A percentile compares a stretch with the other conserved stretches of the same genome.
These are phyloP conservation scores for Suillus decipiens DNA, from an alignment of 768 basidiomycete species.

Conservation along the genomic window DNA sequence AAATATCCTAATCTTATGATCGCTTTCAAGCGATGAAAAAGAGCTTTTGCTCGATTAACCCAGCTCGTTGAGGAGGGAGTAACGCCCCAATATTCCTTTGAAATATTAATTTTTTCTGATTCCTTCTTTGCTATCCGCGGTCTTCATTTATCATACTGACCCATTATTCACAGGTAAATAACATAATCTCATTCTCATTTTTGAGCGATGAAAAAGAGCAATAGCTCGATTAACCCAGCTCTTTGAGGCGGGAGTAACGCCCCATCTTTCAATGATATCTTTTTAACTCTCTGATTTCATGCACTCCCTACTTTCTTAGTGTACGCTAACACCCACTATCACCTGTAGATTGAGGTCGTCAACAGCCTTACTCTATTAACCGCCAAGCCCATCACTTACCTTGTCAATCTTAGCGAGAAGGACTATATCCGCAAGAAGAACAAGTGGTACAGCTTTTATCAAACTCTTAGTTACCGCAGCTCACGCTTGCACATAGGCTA, in stretches of 20 bases:
- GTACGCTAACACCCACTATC: constrained; percentile 15
- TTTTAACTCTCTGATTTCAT: constrained; percentile 3
- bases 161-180: constrained; percentile 24
- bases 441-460: constrained; percentile 68
- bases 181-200: not conserved
- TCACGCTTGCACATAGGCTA: constrained; percentile 50
- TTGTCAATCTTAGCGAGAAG: constrained; percentile 93
- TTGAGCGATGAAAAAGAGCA: constrained; percentile 64
- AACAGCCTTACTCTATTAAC: constrained; percentile 89
- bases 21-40: constrained; percentile 55
- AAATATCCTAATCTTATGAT: constrained; percentile 11
- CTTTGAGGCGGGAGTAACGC: constrained; percentile 85
- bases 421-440: constrained; percentile 98
- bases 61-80: constrained; percentile 89
- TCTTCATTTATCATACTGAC: constrained; percentile 14
- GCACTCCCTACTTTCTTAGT: not conserved
- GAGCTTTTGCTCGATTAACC: constrained; percentile 78
- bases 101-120: constrained; percentile 58
- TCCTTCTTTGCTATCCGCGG: constrained; percentile 12
- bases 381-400: constrained; percentile 96
- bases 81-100: constrained; percentile 73
- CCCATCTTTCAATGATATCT: constrained; percentile 44
- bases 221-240: constrained; percentile 85
- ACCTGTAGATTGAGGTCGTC: constrained; percentile 79
- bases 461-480: not conserved